Base-by-base conservation (phyloP, 2,329 filamentous ascomycete species). In the Xylaria arbuscula region DNA sequence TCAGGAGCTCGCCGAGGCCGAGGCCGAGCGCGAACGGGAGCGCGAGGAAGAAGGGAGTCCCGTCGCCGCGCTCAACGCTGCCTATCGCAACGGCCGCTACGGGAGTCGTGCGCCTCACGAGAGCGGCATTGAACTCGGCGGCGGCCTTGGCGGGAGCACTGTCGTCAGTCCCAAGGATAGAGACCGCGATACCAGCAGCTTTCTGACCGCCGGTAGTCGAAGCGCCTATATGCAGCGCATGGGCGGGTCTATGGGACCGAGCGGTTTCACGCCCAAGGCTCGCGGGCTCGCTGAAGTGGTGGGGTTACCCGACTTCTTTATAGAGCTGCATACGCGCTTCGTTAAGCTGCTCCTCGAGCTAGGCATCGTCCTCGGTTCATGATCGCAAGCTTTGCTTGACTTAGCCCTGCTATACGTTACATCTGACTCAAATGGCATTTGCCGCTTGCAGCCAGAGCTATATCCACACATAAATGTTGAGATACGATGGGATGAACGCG, bases 291-390 rank as follows among this genome's bases (percentile, higher is more conserved):
- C 89, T 0, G 89, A 92, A 78, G 81, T 92, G 48, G 87, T 90
- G 34, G 89, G 89, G 22, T 81, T 88, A 72, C 88, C 89, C 4
- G 89, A 91, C 75, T 89, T 92, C 74, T 92, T 92, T 72, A 87
- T 91, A 64, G 86, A 90, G 80, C 79, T 92, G 68, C 89, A 92
- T 77, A 81, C 84, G 47, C 84, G 85, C 70, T 92, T 92, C 75
- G 89, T 91, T 32, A 84, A 85, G 74, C 81, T 92, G 48, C 80
- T 91, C 61, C 82, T 89, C 17, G 87, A 90, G 76, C 81, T 89
- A 34, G 85, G 86, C 17, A 84, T 88, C 13, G 83, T 84, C 28
- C 76, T 88, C 51, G 86, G 82, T 69, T 83, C 85, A 10, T 88
- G 67, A 75, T 38, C 9, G 42, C n/a, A n/a, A 13, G 17, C 42